Evolutionary conservation across 371 early-diverging fungal genomes (phyloP), one percentile per base, ranked within the genome.

Genomic region (Entomophthora muscae): DNA sequence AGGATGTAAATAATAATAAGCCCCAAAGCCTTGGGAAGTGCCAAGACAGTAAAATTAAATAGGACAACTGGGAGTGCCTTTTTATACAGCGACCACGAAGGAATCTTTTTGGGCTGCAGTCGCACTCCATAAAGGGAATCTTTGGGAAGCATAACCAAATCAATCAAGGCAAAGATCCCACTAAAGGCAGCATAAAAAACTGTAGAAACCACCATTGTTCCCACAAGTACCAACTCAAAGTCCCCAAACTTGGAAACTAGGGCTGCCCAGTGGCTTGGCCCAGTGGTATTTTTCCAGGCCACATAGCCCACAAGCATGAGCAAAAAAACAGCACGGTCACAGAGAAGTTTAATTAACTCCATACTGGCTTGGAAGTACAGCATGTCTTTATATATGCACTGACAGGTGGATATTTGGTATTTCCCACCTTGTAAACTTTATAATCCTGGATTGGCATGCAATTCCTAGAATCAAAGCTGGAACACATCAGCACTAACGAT

Each of bases 71-170:
- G 63, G 23, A 68, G 26, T 2, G 72, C 71, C 27, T 68, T 70
- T 21, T 26, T 33, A 32, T 72, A 75, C 68, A 69, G 67, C 12
- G 63, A 64, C 55, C 55, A 60, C 0, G 65, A 64, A 17, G 70
- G 71, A 12, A 68, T 64, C 63, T 73, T 72, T 17, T 65, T 62
- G 0, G 72, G 70, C 52, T 74, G 75, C 24, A 74, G 69, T 67
- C 71, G 69, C 63, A 71, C 69, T 30, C 66, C 51, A 72, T 64
- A 64, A 17, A 42, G 42, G 57, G 67, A 69, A 22, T 64, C 65
- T 30, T 66, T 66, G 23, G 70, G 72, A 30, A 70, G 66, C 58
- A 70, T 66, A 33, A 65, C 69, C 29, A 72, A n/a, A 56, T 74
- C 74, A 42, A 74, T 31, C 29, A 69, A 53, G 1, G 59, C 70